Evolutionary conservation across 768 basidiomycete genomes (phyloP).

Genomic region (Collybiopsis confluens): DNA sequence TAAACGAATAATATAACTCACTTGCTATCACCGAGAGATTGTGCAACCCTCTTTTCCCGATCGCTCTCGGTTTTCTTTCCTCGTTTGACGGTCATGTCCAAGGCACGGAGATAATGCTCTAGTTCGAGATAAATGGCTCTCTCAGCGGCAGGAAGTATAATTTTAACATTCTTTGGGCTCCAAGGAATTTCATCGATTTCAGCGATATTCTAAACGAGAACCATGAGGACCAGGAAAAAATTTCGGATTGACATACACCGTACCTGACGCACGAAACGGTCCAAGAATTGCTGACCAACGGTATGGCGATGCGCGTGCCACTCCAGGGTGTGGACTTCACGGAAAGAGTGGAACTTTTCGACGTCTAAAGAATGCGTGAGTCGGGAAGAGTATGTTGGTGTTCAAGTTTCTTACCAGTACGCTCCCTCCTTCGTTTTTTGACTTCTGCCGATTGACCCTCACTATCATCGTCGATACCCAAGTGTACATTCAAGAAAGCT

Average conservation of each 20-base stretch:
- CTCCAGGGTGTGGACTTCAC: slow-evolving; percentile 85
- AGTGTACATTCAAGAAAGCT: slow-evolving; percentile 82
- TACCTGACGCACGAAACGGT: slow-evolving; percentile 84
- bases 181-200: slow-evolving; percentile 96
- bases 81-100: slow-evolving; percentile 79
- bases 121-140: slow-evolving; percentile 93
- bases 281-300: slow-evolving; percentile 77
- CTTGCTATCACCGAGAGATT: slow-evolving; percentile 87
- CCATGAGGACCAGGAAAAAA: background rate
- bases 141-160: slow-evolving; percentile 86
- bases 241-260: slow-evolving; percentile 15
- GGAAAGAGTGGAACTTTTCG: slow-evolving; percentile 94
- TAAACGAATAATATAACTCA: slow-evolving; percentile 33
- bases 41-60: slow-evolving; percentile 80
- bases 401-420: slow-evolving; percentile 56
- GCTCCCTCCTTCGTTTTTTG: slow-evolving; percentile 78
- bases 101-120: slow-evolving; percentile 85
- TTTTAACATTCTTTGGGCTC: slow-evolving; percentile 53
- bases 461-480: slow-evolving; percentile 86
- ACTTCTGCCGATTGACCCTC: slow-evolving; percentile 73
- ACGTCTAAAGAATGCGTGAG: slow-evolving; percentile 46
- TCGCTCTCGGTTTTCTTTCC: slow-evolving; percentile 73
- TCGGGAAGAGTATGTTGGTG: background rate
- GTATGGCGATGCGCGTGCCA: slow-evolving; percentile 89
- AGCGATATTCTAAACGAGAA: slow-evolving; percentile 69